Conservation (phyloP, 2,329 filamentous ascomycete genomes). For the Epichloe gansuensis region DNA sequence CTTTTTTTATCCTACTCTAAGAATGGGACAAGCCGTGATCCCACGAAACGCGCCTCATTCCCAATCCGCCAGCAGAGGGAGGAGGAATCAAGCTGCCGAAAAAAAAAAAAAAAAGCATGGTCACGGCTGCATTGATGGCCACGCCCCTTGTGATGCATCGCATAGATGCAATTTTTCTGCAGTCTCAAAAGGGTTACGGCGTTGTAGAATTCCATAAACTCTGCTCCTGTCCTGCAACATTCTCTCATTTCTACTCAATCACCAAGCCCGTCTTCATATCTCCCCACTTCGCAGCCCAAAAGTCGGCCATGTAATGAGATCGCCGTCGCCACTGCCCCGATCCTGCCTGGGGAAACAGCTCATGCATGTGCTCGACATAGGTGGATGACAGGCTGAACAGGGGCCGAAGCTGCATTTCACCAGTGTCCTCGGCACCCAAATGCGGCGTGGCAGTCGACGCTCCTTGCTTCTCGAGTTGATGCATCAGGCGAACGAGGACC, state of each 20-base stretch:
- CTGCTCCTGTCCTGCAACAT: not conserved
- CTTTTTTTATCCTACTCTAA: not conserved
- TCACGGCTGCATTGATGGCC: no score
- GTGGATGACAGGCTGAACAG: constrained; percentile 36
- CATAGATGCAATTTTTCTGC: not conserved
- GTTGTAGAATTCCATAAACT: not conserved
- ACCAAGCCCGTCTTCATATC: constrained; percentile 11
- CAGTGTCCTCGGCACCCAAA: constrained; percentile 17
- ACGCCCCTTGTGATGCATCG: not conserved
- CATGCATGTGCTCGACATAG: constrained; percentile 32
- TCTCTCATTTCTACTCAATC: not conserved
- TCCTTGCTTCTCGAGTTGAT: constrained; percentile 29
- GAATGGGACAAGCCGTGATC: not conserved
- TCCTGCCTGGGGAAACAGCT: constrained; percentile 34
- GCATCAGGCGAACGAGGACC: constrained; percentile 8
- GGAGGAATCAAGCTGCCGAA: no score
- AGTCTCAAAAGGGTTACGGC: not conserved
- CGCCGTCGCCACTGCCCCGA: constrained; percentile 21
- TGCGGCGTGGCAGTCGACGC: constrained; percentile 32
- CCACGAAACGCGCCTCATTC: not conserved
- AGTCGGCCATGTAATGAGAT: constrained; percentile 17
- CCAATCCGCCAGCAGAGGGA: no score
- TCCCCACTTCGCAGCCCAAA: constrained; percentile 19
- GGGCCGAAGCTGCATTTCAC: constrained; percentile 25
- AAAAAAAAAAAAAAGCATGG: no score